Conservation (phyloP, 768 basidiomycete genomes). For the Pisolithus sp. region DNA sequence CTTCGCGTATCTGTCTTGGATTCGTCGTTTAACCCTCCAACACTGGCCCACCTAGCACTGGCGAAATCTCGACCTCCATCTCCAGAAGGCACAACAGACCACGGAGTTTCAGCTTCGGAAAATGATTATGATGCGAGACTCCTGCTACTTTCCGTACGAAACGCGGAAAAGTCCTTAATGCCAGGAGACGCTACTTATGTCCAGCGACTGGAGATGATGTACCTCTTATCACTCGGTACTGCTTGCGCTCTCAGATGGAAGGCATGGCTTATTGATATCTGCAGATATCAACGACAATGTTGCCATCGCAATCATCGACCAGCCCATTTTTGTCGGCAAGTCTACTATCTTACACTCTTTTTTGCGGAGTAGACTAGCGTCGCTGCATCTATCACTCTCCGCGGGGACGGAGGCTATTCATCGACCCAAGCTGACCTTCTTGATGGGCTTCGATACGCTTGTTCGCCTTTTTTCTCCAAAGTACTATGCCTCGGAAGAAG, state of each 20-base stretch:
- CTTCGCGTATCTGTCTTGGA: conserved; percentile 73
- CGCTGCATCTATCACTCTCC: conserved; percentile 1
- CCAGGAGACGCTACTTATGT: conserved; percentile 63
- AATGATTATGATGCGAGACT: conserved; percentile 64
- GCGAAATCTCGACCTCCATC: conserved; percentile 38
- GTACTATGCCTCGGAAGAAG: conserved; percentile 54
- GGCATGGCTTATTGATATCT: neutral
- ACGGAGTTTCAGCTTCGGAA: conserved; percentile 1
- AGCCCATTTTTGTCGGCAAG: conserved; percentile 87
- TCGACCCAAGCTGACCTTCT: conserved; percentile 51
- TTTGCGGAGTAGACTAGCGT: conserved; percentile 29
- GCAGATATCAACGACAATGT: conserved; percentile 35
- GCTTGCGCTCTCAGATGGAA: neutral
- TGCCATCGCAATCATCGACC: conserved; percentile 77
- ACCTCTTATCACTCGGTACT: conserved; percentile 51
- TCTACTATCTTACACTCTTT: conserved; percentile 50
- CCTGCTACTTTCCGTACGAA: conserved; percentile 76
- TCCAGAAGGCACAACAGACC: neutral
- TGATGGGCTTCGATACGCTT: conserved; percentile 83
- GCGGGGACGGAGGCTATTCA: conserved; percentile 2
- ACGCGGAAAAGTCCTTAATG: conserved; percentile 76
- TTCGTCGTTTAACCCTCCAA: conserved; percentile 92
- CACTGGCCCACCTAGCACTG: conserved; percentile 75
- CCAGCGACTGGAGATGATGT: conserved; percentile 89
- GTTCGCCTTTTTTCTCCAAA: conserved; percentile 68